A percentile compares a stretch with the other conserved stretches of the same genome.
Evolutionary conservation across 2,329 filamentous ascomycete species (phyloP).

Genomic region (Phaeoacremonium minimum): DNA sequence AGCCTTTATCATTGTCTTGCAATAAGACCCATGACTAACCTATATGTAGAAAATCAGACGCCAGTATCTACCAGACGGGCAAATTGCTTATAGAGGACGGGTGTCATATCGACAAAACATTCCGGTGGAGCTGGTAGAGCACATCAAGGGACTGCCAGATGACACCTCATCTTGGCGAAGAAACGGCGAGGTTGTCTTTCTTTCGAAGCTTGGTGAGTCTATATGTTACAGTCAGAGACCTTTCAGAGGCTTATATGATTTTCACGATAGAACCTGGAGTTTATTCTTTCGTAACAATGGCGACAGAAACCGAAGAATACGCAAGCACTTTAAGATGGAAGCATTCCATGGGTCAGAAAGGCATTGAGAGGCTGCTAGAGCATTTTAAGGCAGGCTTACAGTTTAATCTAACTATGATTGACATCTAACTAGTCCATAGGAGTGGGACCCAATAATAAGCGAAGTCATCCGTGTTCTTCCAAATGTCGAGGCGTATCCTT

Average conservation of each 20-base stretch:
- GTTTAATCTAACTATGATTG: neutral
- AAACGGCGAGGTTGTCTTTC: conserved; percentile 4
- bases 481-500: conserved; percentile 3
- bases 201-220: conserved; percentile 2
- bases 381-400: neutral
- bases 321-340: conserved; percentile 3
- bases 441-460: conserved; percentile 3
- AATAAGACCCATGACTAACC: neutral
- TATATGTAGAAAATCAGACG: conserved; percentile 4
- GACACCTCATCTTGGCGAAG: conserved; percentile 5
- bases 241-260: neutral
- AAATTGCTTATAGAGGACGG: conserved; percentile 1
- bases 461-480: conserved; percentile 2
- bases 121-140: conserved; percentile 1
- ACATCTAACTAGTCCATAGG: too few relatives aligned
- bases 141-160: conserved; percentile 2
- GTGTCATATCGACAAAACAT: conserved; percentile 5
- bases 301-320: conserved; percentile 1
- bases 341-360: neutral
- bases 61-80: conserved; percentile 3
- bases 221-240: neutral
- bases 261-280: conserved; percentile 1
- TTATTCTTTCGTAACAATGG: conserved; percentile 3
- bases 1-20: neutral
- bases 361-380: neutral